Evolutionary conservation across 78 protist genomes (phyloP), one percentile per base, ranked within the genome.

Genomic region (Guillardia theta): DNA sequence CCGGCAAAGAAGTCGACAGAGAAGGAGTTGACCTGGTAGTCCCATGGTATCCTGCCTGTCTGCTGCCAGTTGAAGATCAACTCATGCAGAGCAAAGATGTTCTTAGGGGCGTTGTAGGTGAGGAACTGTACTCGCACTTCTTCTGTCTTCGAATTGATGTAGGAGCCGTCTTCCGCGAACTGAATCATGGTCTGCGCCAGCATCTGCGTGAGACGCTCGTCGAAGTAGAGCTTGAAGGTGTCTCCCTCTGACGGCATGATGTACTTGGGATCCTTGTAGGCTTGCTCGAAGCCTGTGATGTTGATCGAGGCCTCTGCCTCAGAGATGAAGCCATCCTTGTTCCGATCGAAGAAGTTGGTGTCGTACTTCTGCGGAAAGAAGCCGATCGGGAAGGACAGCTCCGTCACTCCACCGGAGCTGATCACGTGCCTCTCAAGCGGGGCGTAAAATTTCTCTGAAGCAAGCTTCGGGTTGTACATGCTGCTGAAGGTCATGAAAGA

Each of bases 401-500:
- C n/a, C n/a, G n/a, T n/a, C n/a, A n/a, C n/a, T n/a, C n/a, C n/a
- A n/a, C n/a, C n/a, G n/a, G n/a, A n/a, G n/a, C n/a, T n/a, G 4
- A 30, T 58, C 39, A 27, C 21, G 70, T 58, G 70, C 18, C 45
- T 24, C 90, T 78, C 90, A 18, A 0, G 10, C 44, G 24, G 53
- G 18, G 18, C 24, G 90, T 78, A 78, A 19, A 12, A 78, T 18
- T 36, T n/a, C 39, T 58, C 70, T 6, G 70, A 30, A 8, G 70
- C 83, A 43, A 78, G 90, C 45, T 78, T 78, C 41, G 53, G 53
- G 90, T 78, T n/a, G 90, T 78, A 78, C 33, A 36, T 24, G n/a
- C 24, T 36, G 0, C 43, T n/a, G 48, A 30, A 15, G 48, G 90
- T 24, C 90, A 43, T n/a, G 90, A 78, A 78, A 50, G 48, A 12